phyloP scores from a whole-genome alignment of 164 flowering plant genomes.

The Macadamia tetraphylla region DNA sequence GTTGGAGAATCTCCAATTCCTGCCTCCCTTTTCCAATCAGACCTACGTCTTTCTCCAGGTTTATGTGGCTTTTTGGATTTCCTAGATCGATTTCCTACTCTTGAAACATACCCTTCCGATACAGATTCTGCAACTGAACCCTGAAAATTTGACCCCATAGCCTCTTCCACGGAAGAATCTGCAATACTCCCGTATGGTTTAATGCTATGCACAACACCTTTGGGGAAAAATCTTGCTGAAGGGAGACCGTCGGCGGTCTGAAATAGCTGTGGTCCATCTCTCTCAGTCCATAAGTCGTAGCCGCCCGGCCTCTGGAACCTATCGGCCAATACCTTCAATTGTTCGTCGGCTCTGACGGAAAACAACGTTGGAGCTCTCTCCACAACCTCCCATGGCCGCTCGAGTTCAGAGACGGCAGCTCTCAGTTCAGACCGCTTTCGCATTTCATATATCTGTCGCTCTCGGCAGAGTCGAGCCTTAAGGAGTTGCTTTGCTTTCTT shows the following conservation, averaged over 20 bases:
- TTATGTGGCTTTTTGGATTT: neutral
- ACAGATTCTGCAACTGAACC: neutral
- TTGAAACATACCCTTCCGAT: neutral
- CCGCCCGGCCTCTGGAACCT: conserved; percentile 83
- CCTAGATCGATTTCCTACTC: conserved; percentile 5
- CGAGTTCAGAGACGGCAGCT: conserved; percentile 79
- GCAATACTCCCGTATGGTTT: conserved; percentile 43
- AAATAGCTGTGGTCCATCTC: conserved; percentile 81
- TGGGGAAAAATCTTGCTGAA: conserved; percentile 73
- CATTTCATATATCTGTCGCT: conserved; percentile 90
- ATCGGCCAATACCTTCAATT: conserved; percentile 75
- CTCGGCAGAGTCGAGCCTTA: conserved; percentile 72
- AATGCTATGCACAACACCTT: conserved; percentile 79
- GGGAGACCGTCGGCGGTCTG: conserved; percentile 45
- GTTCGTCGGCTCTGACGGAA: conserved; percentile 77
- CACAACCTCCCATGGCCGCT: conserved; percentile 82
- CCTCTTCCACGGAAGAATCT: neutral
- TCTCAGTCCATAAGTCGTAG: conserved; percentile 74
- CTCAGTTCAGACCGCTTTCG: conserved; percentile 79
- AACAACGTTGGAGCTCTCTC: conserved; percentile 57
- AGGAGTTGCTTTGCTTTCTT: conserved; percentile 81
- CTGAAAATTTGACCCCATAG: conserved; percentile 1
- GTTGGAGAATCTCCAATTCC: neutral
- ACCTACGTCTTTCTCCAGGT: neutral
- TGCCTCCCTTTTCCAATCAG: neutral